These are phyloP conservation scores for Talaromyces adpressus DNA, from an alignment of 495 filamentous ascomycete genomes.

Conservation along the genomic window DNA sequence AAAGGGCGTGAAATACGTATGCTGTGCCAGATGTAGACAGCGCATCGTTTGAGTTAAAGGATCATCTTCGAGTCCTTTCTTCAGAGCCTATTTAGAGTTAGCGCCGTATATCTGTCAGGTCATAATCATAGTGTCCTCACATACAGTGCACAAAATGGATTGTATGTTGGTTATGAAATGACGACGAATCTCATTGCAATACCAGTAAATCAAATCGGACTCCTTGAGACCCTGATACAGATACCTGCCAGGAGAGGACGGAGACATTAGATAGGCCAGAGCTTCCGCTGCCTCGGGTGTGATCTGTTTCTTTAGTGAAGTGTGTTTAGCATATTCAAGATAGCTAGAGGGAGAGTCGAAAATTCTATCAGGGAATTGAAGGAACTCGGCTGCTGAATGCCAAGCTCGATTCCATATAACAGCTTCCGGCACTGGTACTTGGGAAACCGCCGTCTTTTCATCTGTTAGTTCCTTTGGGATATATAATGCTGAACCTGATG, in stretches of 20 bases:
- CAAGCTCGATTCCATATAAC: constrained; percentile 61
- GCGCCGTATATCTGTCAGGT: not conserved
- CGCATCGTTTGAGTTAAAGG: constrained; percentile 32
- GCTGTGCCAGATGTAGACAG: constrained; percentile 35
- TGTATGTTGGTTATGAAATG: constrained; percentile 43
- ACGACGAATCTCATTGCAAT: constrained; percentile 42
- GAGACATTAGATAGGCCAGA: constrained; percentile 33
- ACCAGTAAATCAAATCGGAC: constrained; percentile 41
- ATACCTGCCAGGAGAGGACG: constrained; percentile 11
- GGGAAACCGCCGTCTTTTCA: not conserved
- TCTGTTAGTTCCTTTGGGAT: not conserved
- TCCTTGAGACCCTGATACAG: constrained; percentile 12
- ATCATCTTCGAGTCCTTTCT: constrained; percentile 16
- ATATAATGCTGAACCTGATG: not conserved
- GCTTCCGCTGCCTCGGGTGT: constrained; percentile 27
- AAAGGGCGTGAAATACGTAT: constrained; percentile 41
- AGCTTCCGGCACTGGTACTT: constrained; percentile 37
- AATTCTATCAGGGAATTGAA: constrained; percentile 45
- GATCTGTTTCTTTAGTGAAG: not conserved
- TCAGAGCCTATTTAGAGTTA: not conserved
- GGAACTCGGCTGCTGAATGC: constrained; percentile 56
- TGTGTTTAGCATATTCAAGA: constrained; percentile 7
- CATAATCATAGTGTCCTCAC: not conserved
- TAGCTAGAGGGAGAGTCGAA: constrained; percentile 20
- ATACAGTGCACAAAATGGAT: constrained; percentile 30